Evolutionary conservation across 2,329 filamentous ascomycete genomes (phyloP), one percentile per base, ranked within the genome.

Genomic region (Trichoderma brevicompactum): DNA sequence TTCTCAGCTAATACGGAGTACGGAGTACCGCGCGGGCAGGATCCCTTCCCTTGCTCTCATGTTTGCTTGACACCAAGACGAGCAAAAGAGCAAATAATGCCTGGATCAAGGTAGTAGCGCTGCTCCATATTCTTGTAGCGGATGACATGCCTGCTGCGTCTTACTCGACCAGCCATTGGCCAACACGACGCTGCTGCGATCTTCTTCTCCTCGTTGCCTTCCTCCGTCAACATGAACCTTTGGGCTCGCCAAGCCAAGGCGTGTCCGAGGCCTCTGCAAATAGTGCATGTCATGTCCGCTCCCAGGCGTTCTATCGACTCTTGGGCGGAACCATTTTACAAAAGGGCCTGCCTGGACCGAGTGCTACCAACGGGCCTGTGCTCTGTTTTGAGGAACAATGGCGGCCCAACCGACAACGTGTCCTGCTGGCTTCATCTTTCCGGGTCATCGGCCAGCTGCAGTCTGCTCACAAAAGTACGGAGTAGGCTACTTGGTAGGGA

Each of bases 401-500:
- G 44, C 36, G 8, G 52, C 17, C 19, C 36, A 48, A 36, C 28
- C 10, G 17, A 56, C 19, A 32, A 44, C 13, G 36, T 55, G 52
- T 17, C 15, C 7, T 7, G 12, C 48, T 38, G 13, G 15, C 23
- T 44, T 44, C 7, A 46, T 34, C n/a, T 28, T 17, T 23, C 44
- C 54, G 54, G 54, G 40, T 44, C 54, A 36, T 44, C 54, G 41
- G 54, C 54, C 40, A 8, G 38, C 32, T 52, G 52, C 34, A 28
- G 23, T 28, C 23, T 28, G 5, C 23, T 28, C 23, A 28, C 23
- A 5, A 5, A 28, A 28, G 23, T 28, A 28, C 23, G 23, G 23
- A 28, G 23, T 28, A 28, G 23, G 23, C 23, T 28, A 28, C 28
- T 38, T 38, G 46, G 19, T n/a, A 10, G 32, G 34, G 50, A 53